Conservation (phyloP, 768 basidiomycete genomes). For the Amanita fuliginea region DNA sequence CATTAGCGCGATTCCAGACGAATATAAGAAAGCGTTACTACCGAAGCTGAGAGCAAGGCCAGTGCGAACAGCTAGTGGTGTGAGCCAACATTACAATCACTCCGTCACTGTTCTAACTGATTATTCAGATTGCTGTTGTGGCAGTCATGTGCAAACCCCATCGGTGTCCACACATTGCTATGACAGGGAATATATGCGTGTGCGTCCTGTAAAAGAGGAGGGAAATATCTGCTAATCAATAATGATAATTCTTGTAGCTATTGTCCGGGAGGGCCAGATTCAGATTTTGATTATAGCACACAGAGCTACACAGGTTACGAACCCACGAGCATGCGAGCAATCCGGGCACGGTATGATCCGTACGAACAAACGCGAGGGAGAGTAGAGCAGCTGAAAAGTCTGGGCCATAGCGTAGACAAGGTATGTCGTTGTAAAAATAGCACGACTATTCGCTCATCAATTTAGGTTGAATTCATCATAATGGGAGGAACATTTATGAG, state of each 20-base stretch:
- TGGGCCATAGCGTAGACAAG: constrained; percentile 98
- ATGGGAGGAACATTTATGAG: constrained; percentile 99
- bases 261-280: constrained; percentile 98
- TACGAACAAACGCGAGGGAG: constrained; percentile 95
- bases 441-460: neutral
- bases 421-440: constrained; percentile 25
- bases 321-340: constrained; percentile 98
- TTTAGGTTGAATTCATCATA: constrained; percentile 78
- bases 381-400: constrained; percentile 87
- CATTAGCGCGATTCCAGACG: constrained; percentile 96
- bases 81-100: constrained; percentile 22
- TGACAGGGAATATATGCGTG: constrained; percentile 99
- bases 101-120: neutral
- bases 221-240: neutral
- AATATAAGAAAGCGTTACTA: constrained; percentile 85
- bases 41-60: constrained; percentile 90
- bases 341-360: constrained; percentile 88
- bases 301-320: constrained; percentile 94
- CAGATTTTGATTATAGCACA: constrained; percentile 98
- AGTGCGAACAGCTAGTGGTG: constrained; percentile 93
- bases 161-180: constrained; percentile 98
- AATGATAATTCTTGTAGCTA: constrained; percentile 42
- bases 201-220: constrained; percentile 26
- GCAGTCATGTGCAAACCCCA: constrained; percentile 99
- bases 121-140: constrained; percentile 82